Evolutionary conservation across 805 yeast genomes (phyloP), one percentile per base, ranked within the genome.

Genomic region (Saturnispora gosingensis): DNA sequence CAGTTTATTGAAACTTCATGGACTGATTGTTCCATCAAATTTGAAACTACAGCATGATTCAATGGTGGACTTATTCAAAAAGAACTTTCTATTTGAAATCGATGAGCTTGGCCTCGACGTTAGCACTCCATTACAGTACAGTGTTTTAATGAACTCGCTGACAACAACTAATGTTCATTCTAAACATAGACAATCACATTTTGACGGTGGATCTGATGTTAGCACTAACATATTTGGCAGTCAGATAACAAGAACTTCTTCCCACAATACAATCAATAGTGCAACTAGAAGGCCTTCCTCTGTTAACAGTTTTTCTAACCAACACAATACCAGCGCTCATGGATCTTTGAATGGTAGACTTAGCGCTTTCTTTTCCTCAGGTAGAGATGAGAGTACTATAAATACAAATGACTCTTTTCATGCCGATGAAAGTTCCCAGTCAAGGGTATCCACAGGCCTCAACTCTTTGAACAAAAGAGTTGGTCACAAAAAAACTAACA

Each of bases 11-110:
- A 70, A 74, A 20, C 72, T 87, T 45, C 96, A 88, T 63, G 86
- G 82, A 1, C 73, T 77, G 57, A 70, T 85, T 53, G 74, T 85
- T 15, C 79, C 85, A 2, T 62, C 72, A 1, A 61, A 72, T 11
- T 71, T 87, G 71, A 75, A 70, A 57, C 75, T 77, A 2, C 76
- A 87, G 22, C 96, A 88, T 61, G 77, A 76, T n/a, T 75, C 81
- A 13, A 71, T 88, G 67, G 75, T 80, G 38, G 77, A 74, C 34
- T 67, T 88, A 52, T 87, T 78, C 69, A 73, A 73, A 56, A 76
- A 76, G 67, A 86, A 88, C 63, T 88, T 88, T 66, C 69, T 70
- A 27, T 74, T 70, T 6, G 96, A 88, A 58, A 82, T 89, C 51
- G 70, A 61, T 32, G 58, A 58, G 20, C 66, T 77, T 61, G 64